phyloP scores from a whole-genome alignment of 306 rosid species.

The Rosa chinensis region DNA sequence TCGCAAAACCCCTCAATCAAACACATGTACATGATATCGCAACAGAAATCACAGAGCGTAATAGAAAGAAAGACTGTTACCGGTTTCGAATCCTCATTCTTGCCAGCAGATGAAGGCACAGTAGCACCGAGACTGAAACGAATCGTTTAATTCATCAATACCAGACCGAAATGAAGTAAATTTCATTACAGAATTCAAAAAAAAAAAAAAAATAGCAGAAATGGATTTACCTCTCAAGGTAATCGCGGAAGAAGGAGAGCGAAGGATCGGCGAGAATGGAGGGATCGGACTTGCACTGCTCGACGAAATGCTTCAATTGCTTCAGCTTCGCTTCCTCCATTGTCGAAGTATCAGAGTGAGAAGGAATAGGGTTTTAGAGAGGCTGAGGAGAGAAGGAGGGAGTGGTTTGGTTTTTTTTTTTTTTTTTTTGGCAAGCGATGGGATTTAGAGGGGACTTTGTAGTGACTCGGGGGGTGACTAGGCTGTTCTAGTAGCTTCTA shows the following conservation, averaged over 20 bases:
- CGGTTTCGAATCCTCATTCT: slow-evolving; percentile 43
- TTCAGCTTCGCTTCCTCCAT: slow-evolving; percentile 72
- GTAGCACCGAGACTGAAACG: slow-evolving; percentile 64
- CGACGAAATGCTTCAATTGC: slow-evolving; percentile 69
- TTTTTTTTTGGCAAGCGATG: too few relatives aligned
- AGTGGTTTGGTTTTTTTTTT: background rate
- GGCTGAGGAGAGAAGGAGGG: background rate
- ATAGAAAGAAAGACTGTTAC: slow-evolving; percentile 30
- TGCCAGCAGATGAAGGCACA: slow-evolving; percentile 48
- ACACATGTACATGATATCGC: background rate
- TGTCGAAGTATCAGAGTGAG: background rate
- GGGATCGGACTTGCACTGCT: slow-evolving; percentile 76
- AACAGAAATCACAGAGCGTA: background rate
- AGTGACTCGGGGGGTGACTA: slow-evolving; percentile 8
- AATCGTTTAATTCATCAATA: background rate
- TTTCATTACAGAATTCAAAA: background rate
- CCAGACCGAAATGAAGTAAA: background rate
- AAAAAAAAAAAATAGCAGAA: background rate
- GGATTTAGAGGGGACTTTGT: background rate
- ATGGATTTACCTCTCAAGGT: slow-evolving; percentile 60
- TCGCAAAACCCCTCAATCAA: slow-evolving; percentile 3
- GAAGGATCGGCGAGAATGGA: slow-evolving; percentile 72
- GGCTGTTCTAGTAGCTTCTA: slow-evolving; percentile 25
- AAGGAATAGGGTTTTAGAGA: slow-evolving; percentile 12
- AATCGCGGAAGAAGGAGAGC: slow-evolving; percentile 90